Percentiles rank a stretch among this genome's conserved stretches.
phyloP scores from a whole-genome alignment of 768 basidiomycete genomes.

The Suillus discolor region DNA sequence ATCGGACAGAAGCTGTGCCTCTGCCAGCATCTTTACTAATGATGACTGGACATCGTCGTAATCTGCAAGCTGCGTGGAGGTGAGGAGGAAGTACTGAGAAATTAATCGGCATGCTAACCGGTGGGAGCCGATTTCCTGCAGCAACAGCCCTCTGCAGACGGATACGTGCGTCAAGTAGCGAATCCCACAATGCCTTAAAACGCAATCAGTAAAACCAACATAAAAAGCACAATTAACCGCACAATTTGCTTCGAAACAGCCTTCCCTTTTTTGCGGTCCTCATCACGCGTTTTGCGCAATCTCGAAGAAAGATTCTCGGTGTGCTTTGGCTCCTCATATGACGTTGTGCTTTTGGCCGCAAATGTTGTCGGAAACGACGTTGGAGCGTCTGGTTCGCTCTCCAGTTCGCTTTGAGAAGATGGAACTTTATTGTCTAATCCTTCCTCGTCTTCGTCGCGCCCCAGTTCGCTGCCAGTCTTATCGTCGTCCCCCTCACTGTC shows the following conservation, averaged over 20 bases:
- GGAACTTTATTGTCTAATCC: constrained; percentile 15
- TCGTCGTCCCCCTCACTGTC: constrained; percentile 26
- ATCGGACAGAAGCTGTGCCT: constrained; percentile 61
- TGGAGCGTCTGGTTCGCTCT: constrained; percentile 3
- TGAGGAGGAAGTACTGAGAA: constrained; percentile 16
- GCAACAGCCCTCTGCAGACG: constrained; percentile 80
- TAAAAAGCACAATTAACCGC: constrained; percentile 28
- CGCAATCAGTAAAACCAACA: constrained; percentile 12
- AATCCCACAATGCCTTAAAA: constrained; percentile 79
- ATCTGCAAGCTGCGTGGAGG: constrained; percentile 30
- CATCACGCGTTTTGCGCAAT: constrained; percentile 61
- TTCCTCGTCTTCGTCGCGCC: constrained; percentile 12
- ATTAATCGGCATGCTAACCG: constrained; percentile 42
- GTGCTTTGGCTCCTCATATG: constrained; percentile 6
- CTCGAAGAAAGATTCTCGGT: constrained; percentile 50
- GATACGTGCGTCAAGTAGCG: constrained; percentile 88
- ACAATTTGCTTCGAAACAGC: constrained; percentile 86
- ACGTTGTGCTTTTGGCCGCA: constrained; percentile 17
- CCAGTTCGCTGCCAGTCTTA: constrained; percentile 22
- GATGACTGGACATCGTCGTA: constrained; percentile 45
- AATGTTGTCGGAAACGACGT: constrained; percentile 11
- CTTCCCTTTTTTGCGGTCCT: constrained; percentile 79
- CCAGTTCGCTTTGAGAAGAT: constrained; percentile 16
- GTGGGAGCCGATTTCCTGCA: constrained; percentile 66
- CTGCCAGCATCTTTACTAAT: constrained; percentile 56